Conservation (phyloP, 106 monocot genomes). For the Platanthera guangdongensis region DNA sequence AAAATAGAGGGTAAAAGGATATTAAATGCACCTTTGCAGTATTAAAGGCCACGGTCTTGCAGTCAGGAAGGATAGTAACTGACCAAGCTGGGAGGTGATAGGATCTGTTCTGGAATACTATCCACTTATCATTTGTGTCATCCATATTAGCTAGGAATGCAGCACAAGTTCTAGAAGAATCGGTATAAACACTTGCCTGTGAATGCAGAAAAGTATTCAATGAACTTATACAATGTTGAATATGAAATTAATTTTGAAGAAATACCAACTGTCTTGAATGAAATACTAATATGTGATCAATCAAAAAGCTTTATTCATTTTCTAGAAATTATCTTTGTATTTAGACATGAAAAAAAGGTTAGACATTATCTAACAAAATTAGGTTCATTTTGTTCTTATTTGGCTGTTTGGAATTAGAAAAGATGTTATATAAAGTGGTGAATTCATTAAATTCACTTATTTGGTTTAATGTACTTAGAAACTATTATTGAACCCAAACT, state of each 20-base stretch:
- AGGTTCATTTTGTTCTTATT: background rate
- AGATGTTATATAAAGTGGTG: too few species aligned
- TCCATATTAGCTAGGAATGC: constrained; percentile 83
- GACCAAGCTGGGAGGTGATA: constrained; percentile 94
- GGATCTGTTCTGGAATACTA: constrained; percentile 60
- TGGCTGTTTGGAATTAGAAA: too few species aligned
- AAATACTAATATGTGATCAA: background rate
- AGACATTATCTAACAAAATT: background rate
- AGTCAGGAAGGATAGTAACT: constrained; percentile 83
- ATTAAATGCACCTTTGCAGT: constrained; percentile 63
- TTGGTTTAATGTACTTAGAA: too few species aligned
- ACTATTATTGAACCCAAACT: too few species aligned
- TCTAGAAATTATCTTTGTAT: background rate
- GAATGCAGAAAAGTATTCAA: constrained; percentile 9
- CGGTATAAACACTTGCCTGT: constrained; percentile 64
- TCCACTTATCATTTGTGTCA: constrained; percentile 42
- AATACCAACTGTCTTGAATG: background rate
- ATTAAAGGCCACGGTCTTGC: constrained; percentile 81
- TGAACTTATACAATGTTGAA: background rate
- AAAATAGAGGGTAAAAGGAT: background rate
- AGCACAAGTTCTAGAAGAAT: constrained; percentile 63
- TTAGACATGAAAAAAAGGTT: background rate
- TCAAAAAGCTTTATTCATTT: background rate
- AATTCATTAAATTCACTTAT: too few species aligned
- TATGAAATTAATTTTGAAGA: background rate